Evolutionary conservation across 257 asterid species (phyloP), one percentile per base, ranked within the genome.

Genomic region (Solanum arcanum): DNA sequence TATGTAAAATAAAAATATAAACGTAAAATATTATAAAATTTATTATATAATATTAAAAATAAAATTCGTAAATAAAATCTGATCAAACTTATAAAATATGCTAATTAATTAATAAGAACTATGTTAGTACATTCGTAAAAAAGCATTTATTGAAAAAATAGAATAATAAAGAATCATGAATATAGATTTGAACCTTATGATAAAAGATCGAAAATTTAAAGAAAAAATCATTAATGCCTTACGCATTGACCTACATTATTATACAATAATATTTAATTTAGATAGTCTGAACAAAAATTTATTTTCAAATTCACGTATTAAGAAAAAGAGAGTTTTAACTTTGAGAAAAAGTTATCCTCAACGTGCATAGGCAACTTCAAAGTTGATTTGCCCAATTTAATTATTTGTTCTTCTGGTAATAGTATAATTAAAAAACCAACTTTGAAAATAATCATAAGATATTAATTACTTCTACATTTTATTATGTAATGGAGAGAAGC

Each of bases 131-230:
- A 49, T 21, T 52, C 16, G 62, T 52, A 52, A 52, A 52, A 52
- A 52, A 52, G 1, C 3, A 52, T 52, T 52, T 52, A 52, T 5
- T 52, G 62, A 52, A 52, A 5, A 52, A 6, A 52, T 1, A 52
- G 23, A 52, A 52, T 52, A 52, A 52, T 52, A 52, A 6, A 23
- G 4, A 52, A 52, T 16, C 9, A 1, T 6, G 4, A 52, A 0
- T 52, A 52, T 52, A 16, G 23, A 6, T 9, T 52, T 52, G 62
- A 52, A 52, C 0, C 62, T 23, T 52, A 16, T 2, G 18, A 52
- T 6, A 16, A 52, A 52, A 16, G 4, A 16, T 3, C 0, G 0
- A 52, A 52, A 0, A 52, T 52, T 16, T 0, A 2, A 52, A 0
- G 4, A 1, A 52, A 52, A 52, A 52, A 52, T 16, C 10, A 52